phyloP scores from a whole-genome alignment of 805 yeast genomes.

The Saturnispora besseyi region DNA sequence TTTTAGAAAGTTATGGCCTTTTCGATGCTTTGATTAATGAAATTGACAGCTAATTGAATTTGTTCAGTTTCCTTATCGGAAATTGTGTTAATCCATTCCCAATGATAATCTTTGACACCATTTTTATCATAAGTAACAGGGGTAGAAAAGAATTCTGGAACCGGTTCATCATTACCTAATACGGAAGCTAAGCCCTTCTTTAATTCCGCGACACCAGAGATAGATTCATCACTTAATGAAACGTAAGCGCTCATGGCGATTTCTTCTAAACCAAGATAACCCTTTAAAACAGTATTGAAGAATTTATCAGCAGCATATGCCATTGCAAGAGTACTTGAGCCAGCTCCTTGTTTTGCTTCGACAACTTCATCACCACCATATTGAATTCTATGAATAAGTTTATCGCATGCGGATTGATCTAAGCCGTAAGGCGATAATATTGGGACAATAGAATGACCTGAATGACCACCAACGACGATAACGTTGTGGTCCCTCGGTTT shows the following conservation, averaged over 20 bases:
- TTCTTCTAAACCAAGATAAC: conserved; percentile 37
- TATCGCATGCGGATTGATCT: conserved; percentile 26
- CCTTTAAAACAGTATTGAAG: conserved; percentile 42
- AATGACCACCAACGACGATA: conserved; percentile 89
- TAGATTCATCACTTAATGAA: conserved; percentile 34
- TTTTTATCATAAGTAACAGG: conserved; percentile 47
- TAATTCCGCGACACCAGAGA: conserved; percentile 45
- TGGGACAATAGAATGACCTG: conserved; percentile 92
- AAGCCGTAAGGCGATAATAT: conserved; percentile 42
- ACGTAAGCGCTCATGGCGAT: conserved; percentile 57
- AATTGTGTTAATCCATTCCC: conserved; percentile 40
- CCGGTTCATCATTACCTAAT: conserved; percentile 17
- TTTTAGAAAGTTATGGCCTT: conserved; percentile 44
- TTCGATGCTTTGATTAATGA: conserved; percentile 44
- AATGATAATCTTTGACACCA: conserved; percentile 52
- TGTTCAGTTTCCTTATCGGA: conserved; percentile 46
- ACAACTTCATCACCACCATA: conserved; percentile 96
- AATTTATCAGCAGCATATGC: conserved; percentile 82
- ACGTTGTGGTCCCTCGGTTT: conserved; percentile 48
- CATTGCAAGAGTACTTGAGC: conserved; percentile 90
- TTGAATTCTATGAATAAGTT: conserved; percentile 77
- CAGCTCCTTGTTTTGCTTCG: conserved; percentile 88
- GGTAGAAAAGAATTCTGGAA: conserved; percentile 38
- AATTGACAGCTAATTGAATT: conserved; percentile 44
- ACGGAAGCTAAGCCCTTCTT: conserved; percentile 14